Base-by-base conservation (phyloP, 768 basidiomycete genomes). In the Trametes punicea region DNA sequence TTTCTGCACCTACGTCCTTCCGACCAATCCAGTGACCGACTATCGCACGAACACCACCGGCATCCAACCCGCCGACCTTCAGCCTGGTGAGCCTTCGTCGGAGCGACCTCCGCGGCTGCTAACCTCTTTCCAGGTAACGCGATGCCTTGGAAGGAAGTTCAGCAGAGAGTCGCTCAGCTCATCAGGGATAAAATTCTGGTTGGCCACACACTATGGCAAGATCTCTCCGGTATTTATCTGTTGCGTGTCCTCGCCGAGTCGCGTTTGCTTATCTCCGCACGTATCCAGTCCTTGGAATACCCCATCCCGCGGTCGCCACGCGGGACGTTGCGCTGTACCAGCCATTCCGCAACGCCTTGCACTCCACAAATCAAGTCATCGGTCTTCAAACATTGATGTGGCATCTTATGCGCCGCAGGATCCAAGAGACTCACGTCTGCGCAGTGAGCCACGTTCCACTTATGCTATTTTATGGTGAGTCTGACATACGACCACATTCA, bases 251-350 rank as follows among this genome's bases (percentile, higher is more conserved):
- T 29, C 11, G 23, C 10, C 33, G 6, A 23, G 21, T 38, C 34
- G 45, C n/a, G 54, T 50, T 62, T 65, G 31, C 62, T 54, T 59
- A 57, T 49, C 60, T 27, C 29, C 30, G 9, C 46, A 31, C 31
- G 31, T 36, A 61, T 53, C 41, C 64, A 89, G 89, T 92, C 16
- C 78, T 92, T 49, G 90, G 89, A 16, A 84, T 91, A 57, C 87
- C 88, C 15, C 89, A 91, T 70, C 80, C 85, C 30, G 88, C 89
- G 15, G 84, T 87, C 7, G 75, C 77, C 46, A 92, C 90, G 11
- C 81, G 90, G 47, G 90, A 93, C 66, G 88, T 90, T 50, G 90
- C 84, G 3, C 71, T 93, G 29, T 93, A 90, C 70, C 80, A 88
- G 74, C 90, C 90, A 0, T 92, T 91, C 65, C 80, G 87, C 64